These are phyloP conservation scores for Trichoderma sp. DNA, from an alignment of 2,329 filamentous ascomycete genomes.

Conservation along the genomic window DNA sequence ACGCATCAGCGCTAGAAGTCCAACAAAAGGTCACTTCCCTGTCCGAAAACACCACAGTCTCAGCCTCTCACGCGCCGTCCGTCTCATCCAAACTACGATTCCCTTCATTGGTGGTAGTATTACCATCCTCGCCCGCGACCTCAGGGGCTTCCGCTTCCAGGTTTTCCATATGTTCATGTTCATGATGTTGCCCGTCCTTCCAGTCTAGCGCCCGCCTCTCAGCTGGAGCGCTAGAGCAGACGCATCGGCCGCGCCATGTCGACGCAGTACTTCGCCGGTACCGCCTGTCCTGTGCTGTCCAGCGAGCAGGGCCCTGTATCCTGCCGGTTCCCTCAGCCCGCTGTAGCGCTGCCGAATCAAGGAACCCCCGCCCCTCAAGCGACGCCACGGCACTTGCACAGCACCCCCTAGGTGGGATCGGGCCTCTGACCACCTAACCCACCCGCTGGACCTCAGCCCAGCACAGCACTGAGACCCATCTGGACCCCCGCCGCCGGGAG, in stretches of 20 bases:
- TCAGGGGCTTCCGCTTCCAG: conserved; percentile 14
- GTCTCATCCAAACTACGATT: not conserved
- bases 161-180: too few species aligned
- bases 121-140: not conserved
- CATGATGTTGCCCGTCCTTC: too few species aligned
- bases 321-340: not conserved
- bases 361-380: conserved; percentile 11
- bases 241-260: not conserved
- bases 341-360: conserved; percentile 3
- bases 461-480: not conserved
- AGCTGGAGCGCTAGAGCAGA: conserved; percentile 10
- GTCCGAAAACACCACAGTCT: too few species aligned
- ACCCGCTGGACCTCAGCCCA: not conserved
- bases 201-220: conserved; percentile 3
- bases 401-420: conserved; percentile 1
- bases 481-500: not conserved
- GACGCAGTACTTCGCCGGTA: conserved; percentile 1
- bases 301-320: not conserved
- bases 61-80: too few species aligned
- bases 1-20: too few species aligned
- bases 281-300: not conserved
- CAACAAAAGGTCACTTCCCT: too few species aligned
- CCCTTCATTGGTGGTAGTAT: too few species aligned
- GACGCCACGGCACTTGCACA: conserved; percentile 17
- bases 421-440: conserved; percentile 5